Evolutionary conservation across 2,329 filamentous ascomycete species (phyloP), one percentile per base, ranked within the genome.

Genomic region (Stagonosporopsis vannaccii): DNA sequence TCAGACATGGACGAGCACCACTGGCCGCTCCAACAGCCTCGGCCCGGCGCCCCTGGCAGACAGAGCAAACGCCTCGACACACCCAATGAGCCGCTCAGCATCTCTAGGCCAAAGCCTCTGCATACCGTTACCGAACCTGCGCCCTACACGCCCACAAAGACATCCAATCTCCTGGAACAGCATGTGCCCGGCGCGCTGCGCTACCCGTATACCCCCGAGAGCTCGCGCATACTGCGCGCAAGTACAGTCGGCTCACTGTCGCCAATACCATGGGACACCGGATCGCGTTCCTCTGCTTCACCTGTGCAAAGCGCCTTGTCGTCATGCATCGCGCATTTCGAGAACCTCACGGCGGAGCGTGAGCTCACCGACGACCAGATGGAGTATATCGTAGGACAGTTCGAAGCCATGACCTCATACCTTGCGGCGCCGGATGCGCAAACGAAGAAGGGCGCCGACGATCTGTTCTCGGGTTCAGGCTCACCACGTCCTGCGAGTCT

Each of bases 151-250:
- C 69, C 68, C 6, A 63, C 59, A 6, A 66, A 62, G 32, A 45
- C 61, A 8, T 53, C 58, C 35, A 60, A 44, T 41, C 56, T 56
- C 7, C 52, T 59, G 9, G 50, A 59, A 2, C 37, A 59, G 9
- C 51, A 66, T 33, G 37, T 42, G 11, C 45, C 52, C 20, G 65
- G 58, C 41, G 55, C 62, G 15, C 61, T 62, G 41, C 67, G 60
- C 49, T 74, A 73, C 51, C 72, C 70, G 5, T 73, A 72, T 55
- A 73, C 71, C 0, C 72, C 71, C 13, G 70, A 75, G 35, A 70
- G 64, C 56, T 65, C 66, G 22, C 65, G 63, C 52, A 63, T 66
- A 17, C 35, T 67, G 22, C 62, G 60, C 30, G 41, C 62, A 39
- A 59, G 54, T 25, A 63, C 55, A 22, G 41, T n/a, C 43, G 61